Evolutionary conservation across 495 filamentous ascomycete species (phyloP), one percentile per base, ranked within the genome.

Genomic region (Penicillium mononematosum): DNA sequence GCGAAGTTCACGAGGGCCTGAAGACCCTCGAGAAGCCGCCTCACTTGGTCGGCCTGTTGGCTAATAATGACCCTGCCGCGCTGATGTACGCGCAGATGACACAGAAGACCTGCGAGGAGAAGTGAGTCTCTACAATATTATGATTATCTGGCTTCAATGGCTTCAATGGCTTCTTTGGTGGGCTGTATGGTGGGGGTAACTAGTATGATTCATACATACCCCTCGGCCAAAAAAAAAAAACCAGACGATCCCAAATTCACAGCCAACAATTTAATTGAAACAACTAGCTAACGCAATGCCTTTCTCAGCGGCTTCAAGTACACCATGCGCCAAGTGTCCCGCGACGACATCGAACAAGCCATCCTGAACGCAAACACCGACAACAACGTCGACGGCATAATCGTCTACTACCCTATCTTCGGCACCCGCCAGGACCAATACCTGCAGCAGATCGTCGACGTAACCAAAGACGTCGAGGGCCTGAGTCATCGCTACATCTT

Each of bases 341-440:
- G 91, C 59, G 92, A 96, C 63, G 81, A 85, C 22, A 85, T 98
- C 56, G 94, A 98, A 78, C 88, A 96, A 57, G 81, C 84, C 50
- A 86, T 98, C 64, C 76, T 95, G 29, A 76, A 75, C 53, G 94
- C 94, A 60, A 98, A 98, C 73, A 72, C 77, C 31, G 91, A 97
- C 71, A 63, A 78, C 52, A 59, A 71, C 12, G 85, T 97, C 54
- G 88, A 96, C 73, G 94, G 94, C 61, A 96, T 98, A 62, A 93
- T 98, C 60, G 90, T 98, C 67, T 98, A 98, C 77, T 98, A 97
- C 74, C 94, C 94, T 41, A 96, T 98, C 72, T 98, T 96, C 81
- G 85, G 88, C 74, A 86, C 84, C 60, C 81, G 82, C 16, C 89
- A 96, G 64, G 94, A 98, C 71, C 85, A 86, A 64, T 96, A 97